phyloP scores from a whole-genome alignment of 148 eudicot genomes.

The Arbutus unedo region DNA sequence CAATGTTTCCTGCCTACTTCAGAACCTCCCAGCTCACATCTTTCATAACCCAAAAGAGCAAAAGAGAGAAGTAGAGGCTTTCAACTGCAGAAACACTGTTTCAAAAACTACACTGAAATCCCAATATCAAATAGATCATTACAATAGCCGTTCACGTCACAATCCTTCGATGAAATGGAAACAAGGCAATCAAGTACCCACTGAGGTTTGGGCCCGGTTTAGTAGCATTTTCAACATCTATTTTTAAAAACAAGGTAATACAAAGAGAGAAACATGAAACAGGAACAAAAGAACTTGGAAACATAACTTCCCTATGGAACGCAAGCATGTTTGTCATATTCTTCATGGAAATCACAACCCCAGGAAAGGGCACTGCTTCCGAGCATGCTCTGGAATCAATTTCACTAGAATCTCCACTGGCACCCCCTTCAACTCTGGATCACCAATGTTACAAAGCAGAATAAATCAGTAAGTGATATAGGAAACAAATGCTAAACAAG shows the following conservation, averaged over 20 bases:
- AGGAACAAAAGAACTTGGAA: conserved; percentile 10
- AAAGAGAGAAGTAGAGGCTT: not conserved
- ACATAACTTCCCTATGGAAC: conserved; percentile 24
- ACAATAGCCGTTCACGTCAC: not conserved
- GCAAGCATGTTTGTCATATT: conserved; percentile 14
- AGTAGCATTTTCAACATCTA: conserved; percentile 17
- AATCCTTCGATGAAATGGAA: conserved; percentile 8
- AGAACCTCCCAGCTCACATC: too few species aligned
- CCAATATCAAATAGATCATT: conserved; percentile 15
- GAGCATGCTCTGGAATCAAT: conserved; percentile 61
- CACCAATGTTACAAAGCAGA: not conserved
- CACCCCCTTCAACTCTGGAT: conserved; percentile 52
- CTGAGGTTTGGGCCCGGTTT: not conserved
- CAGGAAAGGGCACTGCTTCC: conserved; percentile 52
- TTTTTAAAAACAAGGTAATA: conserved; percentile 21
- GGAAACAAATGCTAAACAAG: not conserved
- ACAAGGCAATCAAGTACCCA: not conserved
- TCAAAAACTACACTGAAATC: conserved; percentile 1
- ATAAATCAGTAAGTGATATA: not conserved
- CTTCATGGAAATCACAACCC: conserved; percentile 31
- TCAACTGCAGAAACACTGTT: not conserved
- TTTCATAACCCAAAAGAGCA: not conserved
- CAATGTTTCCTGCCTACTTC: too few species aligned
- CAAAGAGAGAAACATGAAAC: conserved; percentile 6
- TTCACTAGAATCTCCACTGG: conserved; percentile 39